phyloP scores from a whole-genome alignment of 2,329 filamentous ascomycete genomes.

The Penicillium sp. region DNA sequence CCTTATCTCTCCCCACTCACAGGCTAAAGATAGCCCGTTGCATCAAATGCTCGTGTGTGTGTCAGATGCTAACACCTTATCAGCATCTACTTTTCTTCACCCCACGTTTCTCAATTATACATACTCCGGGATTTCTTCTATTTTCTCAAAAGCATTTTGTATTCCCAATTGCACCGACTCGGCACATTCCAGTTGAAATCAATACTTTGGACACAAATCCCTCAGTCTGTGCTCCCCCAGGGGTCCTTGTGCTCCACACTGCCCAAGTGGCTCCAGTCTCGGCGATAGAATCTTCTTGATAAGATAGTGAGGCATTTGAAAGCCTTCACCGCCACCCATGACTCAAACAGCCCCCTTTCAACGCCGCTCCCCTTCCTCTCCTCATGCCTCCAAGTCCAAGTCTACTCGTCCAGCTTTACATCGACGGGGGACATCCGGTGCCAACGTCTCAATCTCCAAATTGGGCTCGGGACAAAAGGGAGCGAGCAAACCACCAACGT shows the following conservation, averaged over 20 bases:
- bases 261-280: conserved; percentile 21
- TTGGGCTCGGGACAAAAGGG: conserved; percentile 32
- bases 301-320: conserved; percentile 29
- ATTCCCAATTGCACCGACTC: conserved; percentile 2
- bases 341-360: conserved; percentile 35
- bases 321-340: conserved; percentile 38
- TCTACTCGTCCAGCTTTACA: conserved; percentile 33
- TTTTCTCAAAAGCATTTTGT: background rate
- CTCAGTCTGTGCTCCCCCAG: conserved; percentile 29
- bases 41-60: background rate
- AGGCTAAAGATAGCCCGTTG: conserved; percentile 22
- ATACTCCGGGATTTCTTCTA: conserved; percentile 1
- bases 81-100: conserved; percentile 10
- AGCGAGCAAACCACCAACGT: conserved; percentile 22
- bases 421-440: conserved; percentile 35
- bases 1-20: conserved; percentile 32
- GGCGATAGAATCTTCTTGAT: conserved; percentile 10
- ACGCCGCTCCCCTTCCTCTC: conserved; percentile 35
- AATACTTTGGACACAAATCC: conserved; percentile 26
- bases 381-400: conserved; percentile 35
- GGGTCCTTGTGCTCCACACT: conserved; percentile 32
- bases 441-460: conserved; percentile 35
- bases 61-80: conserved; percentile 14
- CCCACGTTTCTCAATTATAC: conserved; percentile 4
- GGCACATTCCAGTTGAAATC: conserved; percentile 4